phyloP scores from a whole-genome alignment of 805 yeast species.

The Teunomyces panamensis region DNA sequence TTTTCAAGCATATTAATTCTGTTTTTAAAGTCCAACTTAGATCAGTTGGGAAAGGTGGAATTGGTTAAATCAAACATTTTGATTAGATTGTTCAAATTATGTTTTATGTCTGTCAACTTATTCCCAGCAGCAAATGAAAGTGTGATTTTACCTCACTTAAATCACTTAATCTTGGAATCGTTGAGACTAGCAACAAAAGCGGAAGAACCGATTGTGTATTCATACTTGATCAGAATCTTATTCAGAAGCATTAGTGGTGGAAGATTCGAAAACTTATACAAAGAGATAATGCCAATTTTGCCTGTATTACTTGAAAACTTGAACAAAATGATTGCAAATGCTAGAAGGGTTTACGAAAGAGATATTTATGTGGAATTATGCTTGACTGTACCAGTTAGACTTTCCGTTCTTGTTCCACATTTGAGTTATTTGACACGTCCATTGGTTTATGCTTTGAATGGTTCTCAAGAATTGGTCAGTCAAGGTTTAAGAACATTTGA shows the following conservation, averaged over 20 bases:
- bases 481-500: constrained; percentile 95
- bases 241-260: constrained; percentile 98
- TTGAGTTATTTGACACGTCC: constrained; percentile 87
- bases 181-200: constrained; percentile 78
- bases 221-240: constrained; percentile 80
- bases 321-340: constrained; percentile 76
- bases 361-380: constrained; percentile 95
- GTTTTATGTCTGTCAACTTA: constrained; percentile 93
- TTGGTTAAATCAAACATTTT: constrained; percentile 74
- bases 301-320: constrained; percentile 84
- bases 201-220: constrained; percentile 87
- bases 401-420: constrained; percentile 92
- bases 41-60: constrained; percentile 78
- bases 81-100: constrained; percentile 82
- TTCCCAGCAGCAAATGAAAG: constrained; percentile 86
- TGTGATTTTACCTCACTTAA: constrained; percentile 84
- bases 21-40: constrained; percentile 69
- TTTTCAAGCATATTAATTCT: constrained; percentile 81
- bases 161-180: constrained; percentile 76
- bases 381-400: constrained; percentile 90
- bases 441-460: constrained; percentile 83
- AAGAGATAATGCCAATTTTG: constrained; percentile 86
- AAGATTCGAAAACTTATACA: constrained; percentile 86
- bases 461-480: constrained; percentile 84
- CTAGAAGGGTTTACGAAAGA: constrained; percentile 84